Evolutionary conservation across 2,329 filamentous ascomycete genomes (phyloP).

Genomic region (Incumbomyces lentus): DNA sequence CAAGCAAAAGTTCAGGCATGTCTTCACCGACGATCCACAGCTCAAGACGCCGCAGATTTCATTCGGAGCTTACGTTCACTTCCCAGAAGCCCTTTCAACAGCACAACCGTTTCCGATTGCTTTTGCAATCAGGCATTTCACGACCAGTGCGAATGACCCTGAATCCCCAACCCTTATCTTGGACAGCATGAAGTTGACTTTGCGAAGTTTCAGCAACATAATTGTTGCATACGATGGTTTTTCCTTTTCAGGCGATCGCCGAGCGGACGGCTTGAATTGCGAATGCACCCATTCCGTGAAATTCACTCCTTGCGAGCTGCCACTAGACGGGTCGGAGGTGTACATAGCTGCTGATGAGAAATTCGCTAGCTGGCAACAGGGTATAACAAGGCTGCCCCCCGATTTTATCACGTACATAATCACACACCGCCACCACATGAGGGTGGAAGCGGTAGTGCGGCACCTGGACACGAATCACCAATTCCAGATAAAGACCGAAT

Average conservation of each 20-base stretch:
- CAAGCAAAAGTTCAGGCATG: slow-evolving; percentile 4
- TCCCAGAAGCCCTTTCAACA: not conserved
- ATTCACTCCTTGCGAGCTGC: not conserved
- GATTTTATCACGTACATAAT: not conserved
- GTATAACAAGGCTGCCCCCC: not conserved
- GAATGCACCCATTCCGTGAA: not conserved
- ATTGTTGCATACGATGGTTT: not conserved
- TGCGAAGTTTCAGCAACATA: not conserved
- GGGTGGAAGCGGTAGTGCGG: slow-evolving; percentile 1
- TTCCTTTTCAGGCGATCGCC: not conserved
- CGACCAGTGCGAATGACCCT: slow-evolving; percentile 1
- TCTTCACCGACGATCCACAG: slow-evolving; percentile 1
- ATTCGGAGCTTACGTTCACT: not conserved
- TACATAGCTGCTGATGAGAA: not conserved
- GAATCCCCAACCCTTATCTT: slow-evolving; percentile 1
- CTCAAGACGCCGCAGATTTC: slow-evolving; percentile 1
- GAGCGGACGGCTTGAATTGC: not conserved
- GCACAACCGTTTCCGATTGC: not conserved
- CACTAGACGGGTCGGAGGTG: not conserved
- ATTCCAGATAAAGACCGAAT: not conserved
- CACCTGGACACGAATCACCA: not conserved
- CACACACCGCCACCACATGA: not conserved
- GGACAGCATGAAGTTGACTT: not conserved
- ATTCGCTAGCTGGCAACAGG: not conserved
- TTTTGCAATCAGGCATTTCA: not conserved